phyloP scores from a whole-genome alignment of 2,329 filamentous ascomycete genomes.

The Scorias spongiosa region DNA sequence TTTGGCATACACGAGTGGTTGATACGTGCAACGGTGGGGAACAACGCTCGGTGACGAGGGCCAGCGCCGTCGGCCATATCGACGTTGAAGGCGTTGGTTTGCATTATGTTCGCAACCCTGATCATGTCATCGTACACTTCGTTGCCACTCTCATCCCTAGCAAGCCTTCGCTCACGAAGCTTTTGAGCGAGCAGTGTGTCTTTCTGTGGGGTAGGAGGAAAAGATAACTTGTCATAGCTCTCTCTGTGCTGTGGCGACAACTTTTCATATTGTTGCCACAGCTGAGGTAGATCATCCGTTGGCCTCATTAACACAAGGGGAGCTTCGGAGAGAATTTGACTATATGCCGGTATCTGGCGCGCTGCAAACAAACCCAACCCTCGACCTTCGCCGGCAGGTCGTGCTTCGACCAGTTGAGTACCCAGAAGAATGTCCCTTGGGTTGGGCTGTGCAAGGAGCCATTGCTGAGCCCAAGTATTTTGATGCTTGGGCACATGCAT shows the following conservation, averaged over 20 bases:
- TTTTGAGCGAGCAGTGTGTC: constrained; percentile 8
- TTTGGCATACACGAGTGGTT: constrained; percentile 12
- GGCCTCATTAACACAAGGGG: constrained; percentile 9
- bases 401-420: constrained; percentile 3
- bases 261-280: constrained; percentile 7
- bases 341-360: constrained; percentile 4
- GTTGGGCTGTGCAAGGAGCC: constrained; percentile 6
- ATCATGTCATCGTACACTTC: constrained; percentile 5
- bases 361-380: constrained; percentile 10
- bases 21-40: constrained; percentile 8
- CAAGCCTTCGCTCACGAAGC: constrained; percentile 7
- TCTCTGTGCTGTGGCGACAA: constrained; percentile 4
- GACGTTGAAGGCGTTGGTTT: constrained; percentile 13
- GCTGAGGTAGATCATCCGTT: constrained; percentile 10
- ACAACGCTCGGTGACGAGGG: constrained; percentile 8
- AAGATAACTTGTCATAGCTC: constrained; percentile 5
- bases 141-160: background rate
- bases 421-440: constrained; percentile 7
- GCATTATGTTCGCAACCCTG: constrained; percentile 10
- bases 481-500: too few relatives aligned
- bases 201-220: constrained; percentile 4
- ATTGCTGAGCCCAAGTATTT: constrained; percentile 1
- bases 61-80: constrained; percentile 7
- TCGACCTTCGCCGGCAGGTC: constrained; percentile 6
- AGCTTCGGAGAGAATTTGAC: constrained; percentile 7